Base-by-base conservation (phyloP, 1,139 yeast genomes). In the Geotrichum australiense region DNA sequence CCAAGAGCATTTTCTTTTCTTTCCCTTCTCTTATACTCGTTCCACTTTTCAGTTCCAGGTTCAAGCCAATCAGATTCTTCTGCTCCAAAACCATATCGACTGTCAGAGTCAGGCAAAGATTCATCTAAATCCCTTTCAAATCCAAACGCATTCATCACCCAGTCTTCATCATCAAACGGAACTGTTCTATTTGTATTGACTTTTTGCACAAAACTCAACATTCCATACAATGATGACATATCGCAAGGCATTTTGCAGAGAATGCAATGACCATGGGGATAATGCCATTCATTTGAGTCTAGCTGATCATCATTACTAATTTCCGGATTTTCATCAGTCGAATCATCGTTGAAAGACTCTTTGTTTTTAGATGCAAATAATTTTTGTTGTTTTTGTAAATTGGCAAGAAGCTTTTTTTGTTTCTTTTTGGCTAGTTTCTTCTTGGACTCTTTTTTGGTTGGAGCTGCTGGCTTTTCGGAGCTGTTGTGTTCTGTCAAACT, bases 171-270 rank as follows among this genome's bases (percentile, higher is more conserved):
- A 16, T 73, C 71, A 50, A 77, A 77, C 0, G 94, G 91, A 12
- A 81, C 70, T 11, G 68, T 65, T 40, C 94, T 63, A 47, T 77
- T 75, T 38, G 74, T 80, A 4, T 84, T 74, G 0, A 83, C 68
- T 36, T 71, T 71, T 2, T 78, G 66, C 22, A 80, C 67, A 54
- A 76, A 72, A 7, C 81, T 71, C 32, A 83, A 74, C 12, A 82
- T 71, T 0, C 95, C 96, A 64, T 82, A 86, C 0, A 85, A 75
- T 8, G 84, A 87, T 19, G 76, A 74, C 10, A 74, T 73, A 19
- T 73, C 76, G 2, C 79, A 72, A 0, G 87, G 80, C 76, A 85
- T 86, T 53, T 89, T 94, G 59, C 98, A 91, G 23, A 91, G 69
- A 30, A 89, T 80, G 58, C 98, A 91, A 47, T 78, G 82, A 29